Conservation (phyloP, 495 filamentous ascomycete species). For the Talaromyces proteolyticus region DNA sequence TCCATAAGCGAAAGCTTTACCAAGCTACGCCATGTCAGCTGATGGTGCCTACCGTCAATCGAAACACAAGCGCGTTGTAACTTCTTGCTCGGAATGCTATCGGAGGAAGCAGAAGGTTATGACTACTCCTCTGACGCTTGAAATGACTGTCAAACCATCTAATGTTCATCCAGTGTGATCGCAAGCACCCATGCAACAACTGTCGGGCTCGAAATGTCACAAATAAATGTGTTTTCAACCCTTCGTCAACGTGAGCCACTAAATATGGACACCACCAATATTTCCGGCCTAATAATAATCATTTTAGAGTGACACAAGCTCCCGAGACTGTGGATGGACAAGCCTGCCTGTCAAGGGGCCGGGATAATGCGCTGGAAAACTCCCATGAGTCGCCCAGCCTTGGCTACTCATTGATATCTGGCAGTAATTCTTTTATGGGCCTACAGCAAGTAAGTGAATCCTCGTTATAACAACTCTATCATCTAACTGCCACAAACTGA, state of each 20-base stretch:
- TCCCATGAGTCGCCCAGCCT: not conserved
- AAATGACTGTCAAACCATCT: not conserved
- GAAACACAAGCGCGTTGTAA: slow-evolving; percentile 8
- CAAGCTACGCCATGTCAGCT: not conserved
- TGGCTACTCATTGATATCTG: not conserved
- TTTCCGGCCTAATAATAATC: not conserved
- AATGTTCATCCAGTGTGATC: slow-evolving; percentile 1
- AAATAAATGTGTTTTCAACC: slow-evolving; percentile 2
- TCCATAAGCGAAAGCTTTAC: not conserved
- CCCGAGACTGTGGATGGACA: not conserved
- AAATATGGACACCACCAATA: not conserved
- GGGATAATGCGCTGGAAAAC: not conserved
- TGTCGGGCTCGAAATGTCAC: slow-evolving; percentile 2
- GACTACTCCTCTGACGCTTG: not conserved
- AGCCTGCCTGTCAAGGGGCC: not conserved
- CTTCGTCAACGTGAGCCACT: not conserved
- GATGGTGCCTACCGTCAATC: not conserved
- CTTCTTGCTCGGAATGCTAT: slow-evolving; percentile 7
- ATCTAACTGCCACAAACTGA: not conserved
- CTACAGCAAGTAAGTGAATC: not conserved
- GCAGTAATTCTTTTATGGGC: slow-evolving; percentile 6
- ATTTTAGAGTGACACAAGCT: not conserved
- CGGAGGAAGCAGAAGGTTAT: slow-evolving; percentile 9
- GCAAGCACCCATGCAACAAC: slow-evolving; percentile 3
- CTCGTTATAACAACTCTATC: not conserved